These are phyloP conservation scores for Turritis glabra DNA, from an alignment of 345 rosid genomes.

Conservation along the genomic window DNA sequence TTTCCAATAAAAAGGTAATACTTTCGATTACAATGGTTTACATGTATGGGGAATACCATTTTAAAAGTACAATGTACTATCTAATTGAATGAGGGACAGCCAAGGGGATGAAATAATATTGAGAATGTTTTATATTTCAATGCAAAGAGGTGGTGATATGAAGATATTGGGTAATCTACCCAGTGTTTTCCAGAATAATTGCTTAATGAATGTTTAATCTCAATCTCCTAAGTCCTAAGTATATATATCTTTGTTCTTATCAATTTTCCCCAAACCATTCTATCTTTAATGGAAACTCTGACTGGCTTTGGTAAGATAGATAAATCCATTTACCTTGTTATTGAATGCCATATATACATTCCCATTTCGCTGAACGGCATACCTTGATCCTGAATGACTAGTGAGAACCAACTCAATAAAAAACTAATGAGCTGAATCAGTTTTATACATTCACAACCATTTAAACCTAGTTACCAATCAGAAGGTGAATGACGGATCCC, in stretches of 20 bases:
- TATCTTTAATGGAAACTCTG: neutral
- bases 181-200: neutral
- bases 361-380: constrained; percentile 90
- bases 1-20: neutral
- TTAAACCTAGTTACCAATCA: constrained; percentile 62
- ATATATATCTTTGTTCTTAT: neutral
- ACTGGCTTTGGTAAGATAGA: neutral
- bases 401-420: constrained; percentile 30
- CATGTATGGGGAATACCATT: neutral
- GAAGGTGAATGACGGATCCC: constrained; percentile 93
- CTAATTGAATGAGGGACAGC: neutral
- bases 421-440: constrained; percentile 19
- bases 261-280: neutral
- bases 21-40: neutral
- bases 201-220: neutral
- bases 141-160: neutral
- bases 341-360: constrained; percentile 89
- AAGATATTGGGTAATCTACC: neutral
- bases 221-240: neutral
- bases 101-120: neutral
- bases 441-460: constrained; percentile 12
- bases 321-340: constrained; percentile 69
- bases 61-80: neutral
- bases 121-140: neutral
- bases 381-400: constrained; percentile 75